A percentile compares a stretch with the other conserved stretches of the same genome.
phyloP scores from a whole-genome alignment of 345 rosid species.

The Brassica juncea region DNA sequence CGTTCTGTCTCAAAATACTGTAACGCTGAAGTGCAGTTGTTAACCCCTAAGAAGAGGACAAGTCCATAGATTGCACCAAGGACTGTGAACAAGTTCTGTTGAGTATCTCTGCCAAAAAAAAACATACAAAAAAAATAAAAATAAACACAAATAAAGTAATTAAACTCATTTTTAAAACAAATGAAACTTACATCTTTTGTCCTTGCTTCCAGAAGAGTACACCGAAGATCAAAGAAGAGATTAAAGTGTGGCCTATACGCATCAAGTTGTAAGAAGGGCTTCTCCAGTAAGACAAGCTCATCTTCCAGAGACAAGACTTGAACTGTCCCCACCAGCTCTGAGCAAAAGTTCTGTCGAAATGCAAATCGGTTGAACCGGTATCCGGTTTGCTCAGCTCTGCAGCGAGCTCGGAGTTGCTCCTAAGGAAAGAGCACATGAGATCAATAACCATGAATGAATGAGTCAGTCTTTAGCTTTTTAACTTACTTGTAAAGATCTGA shows the following conservation, averaged over 20 bases:
- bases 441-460: not conserved
- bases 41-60: slow-evolving; percentile 62
- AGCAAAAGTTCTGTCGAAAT: slow-evolving; percentile 54
- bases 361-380: slow-evolving; percentile 53
- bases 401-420: slow-evolving; percentile 54
- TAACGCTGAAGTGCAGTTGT: slow-evolving; percentile 62
- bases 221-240: slow-evolving; percentile 59
- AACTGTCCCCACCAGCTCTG: slow-evolving; percentile 68
- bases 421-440: slow-evolving; percentile 20
- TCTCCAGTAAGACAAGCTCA: slow-evolving; percentile 79
- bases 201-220: slow-evolving; percentile 72
- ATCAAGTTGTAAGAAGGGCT: slow-evolving; percentile 69
- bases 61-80: slow-evolving; percentile 55
- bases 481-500: slow-evolving; percentile 61
- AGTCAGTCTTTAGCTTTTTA: not conserved
- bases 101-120: slow-evolving; percentile 50
- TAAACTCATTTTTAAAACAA: no score
- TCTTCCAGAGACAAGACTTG: slow-evolving; percentile 79
- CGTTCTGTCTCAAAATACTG: slow-evolving; percentile 61
- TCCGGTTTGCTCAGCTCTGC: slow-evolving; percentile 51
- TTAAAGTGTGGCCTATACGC: slow-evolving; percentile 43
- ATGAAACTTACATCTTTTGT: slow-evolving; percentile 53
- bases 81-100: slow-evolving; percentile 65
- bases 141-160: not conserved
- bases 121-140: not conserved